Evolutionary conservation across 495 filamentous ascomycete genomes (phyloP).

Genomic region (Cercophora sp.): DNA sequence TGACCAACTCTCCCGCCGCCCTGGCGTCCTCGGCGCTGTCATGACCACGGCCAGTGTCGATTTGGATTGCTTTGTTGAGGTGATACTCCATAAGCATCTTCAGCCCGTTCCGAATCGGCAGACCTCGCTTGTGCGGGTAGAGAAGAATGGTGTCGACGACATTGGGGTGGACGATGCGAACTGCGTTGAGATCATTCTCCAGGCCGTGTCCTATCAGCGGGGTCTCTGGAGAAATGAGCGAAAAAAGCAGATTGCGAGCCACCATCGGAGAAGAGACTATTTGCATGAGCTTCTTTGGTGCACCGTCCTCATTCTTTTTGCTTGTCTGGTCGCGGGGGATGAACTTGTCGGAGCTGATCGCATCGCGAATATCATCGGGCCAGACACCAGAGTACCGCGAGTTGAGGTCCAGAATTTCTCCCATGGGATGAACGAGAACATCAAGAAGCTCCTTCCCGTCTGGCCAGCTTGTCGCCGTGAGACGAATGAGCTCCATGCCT

Average conservation of each 20-base stretch:
- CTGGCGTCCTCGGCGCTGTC: slow-evolving; percentile 86
- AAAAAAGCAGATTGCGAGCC: slow-evolving; percentile 71
- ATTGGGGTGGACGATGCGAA: slow-evolving; percentile 76
- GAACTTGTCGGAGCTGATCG: slow-evolving; percentile 52
- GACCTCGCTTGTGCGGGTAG: slow-evolving; percentile 69
- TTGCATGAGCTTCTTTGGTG: slow-evolving; percentile 41
- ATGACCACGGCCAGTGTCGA: slow-evolving; percentile 60
- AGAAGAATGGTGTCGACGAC: slow-evolving; percentile 85
- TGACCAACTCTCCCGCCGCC: slow-evolving; percentile 80
- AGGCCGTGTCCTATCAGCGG: slow-evolving; percentile 89
- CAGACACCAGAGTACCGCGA: slow-evolving; percentile 82
- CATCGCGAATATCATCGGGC: slow-evolving; percentile 57
- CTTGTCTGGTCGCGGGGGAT: slow-evolving; percentile 27
- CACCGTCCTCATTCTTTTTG: not conserved
- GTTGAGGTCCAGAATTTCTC: slow-evolving; percentile 85
- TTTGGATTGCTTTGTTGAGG: slow-evolving; percentile 74
- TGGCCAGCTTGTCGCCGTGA: slow-evolving; percentile 88
- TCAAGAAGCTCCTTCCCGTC: slow-evolving; percentile 70
- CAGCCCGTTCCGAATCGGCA: slow-evolving; percentile 73
- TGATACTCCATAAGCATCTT: slow-evolving; percentile 60
- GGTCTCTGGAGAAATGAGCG: slow-evolving; percentile 64
- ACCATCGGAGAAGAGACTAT: slow-evolving; percentile 66
- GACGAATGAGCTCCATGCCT: slow-evolving; percentile 81
- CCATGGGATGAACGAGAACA: slow-evolving; percentile 77
- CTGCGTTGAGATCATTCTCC: slow-evolving; percentile 87